Base-by-base conservation (phyloP, 2,329 filamentous ascomycete species). In the Penicillium occitanis region DNA sequence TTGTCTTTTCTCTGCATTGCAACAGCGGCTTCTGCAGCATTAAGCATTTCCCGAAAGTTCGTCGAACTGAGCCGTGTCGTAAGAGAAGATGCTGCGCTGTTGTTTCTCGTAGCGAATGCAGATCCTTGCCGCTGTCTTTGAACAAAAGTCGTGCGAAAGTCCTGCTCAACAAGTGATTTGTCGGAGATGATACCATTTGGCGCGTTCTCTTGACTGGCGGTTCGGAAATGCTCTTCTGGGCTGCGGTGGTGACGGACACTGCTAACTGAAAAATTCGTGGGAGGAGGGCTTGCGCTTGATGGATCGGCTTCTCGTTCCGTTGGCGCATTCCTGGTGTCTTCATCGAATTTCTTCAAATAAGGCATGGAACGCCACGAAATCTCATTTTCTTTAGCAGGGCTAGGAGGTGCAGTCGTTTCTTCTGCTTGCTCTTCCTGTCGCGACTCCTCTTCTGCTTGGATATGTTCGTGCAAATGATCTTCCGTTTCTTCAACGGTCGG, bases 111-210 rank as follows among this genome's bases (percentile, higher is more conserved):
- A 66, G 64, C 58, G 60, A 66, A 30, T 57, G 70, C 69, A 22
- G 71, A 69, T 50, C 73, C 71, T 17, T 70, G 70, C 17, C 67
- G 67, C 28, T 70, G 66, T 61, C 70, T 72, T 68, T 80, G 75
- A 6, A 73, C 74, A 63, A 80, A 81, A 33, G 72, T 73, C 6
- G 71, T 67, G 3, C 79, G 76, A 66, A 81, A 81, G 57, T 75
- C 73, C 35, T 72, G 75, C 17, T 77, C 74, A 11, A 80, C 77
- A 2, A 81, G 72, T n/a, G 72, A 67, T 68, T 42, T 60, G 13
- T 50, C 50, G 44, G 61, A 53, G 13, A 19, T 30, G 3, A 58
- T 19, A 10, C 17, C 14, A 13, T 33, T 44, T 28, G 11, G 25
- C 13, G 51, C 59, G 1, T 50, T 44, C 14, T 48, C 37, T 28